Evolutionary conservation across 2,329 filamentous ascomycete genomes (phyloP).

Genomic region (Cyanodermella asteris): DNA sequence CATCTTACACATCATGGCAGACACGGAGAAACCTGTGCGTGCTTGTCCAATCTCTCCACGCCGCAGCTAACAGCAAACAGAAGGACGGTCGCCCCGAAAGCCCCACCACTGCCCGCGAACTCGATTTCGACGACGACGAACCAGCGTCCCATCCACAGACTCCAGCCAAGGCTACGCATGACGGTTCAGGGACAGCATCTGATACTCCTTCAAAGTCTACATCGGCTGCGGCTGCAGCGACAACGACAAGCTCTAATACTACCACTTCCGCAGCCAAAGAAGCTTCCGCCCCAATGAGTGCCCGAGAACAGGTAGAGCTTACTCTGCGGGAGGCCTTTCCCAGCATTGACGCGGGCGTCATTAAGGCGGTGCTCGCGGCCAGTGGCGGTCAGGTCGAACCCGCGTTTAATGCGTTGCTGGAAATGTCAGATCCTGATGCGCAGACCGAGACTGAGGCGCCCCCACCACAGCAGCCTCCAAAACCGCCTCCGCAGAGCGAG

Average conservation of each 20-base stretch:
- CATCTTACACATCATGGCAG: no score
- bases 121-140: conserved; percentile 33
- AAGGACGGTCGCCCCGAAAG: conserved; percentile 19
- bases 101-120: conserved; percentile 31
- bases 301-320: conserved; percentile 64
- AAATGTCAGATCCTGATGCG: conserved; percentile 66
- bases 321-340: conserved; percentile 92
- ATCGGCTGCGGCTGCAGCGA: no score
- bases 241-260: conserved; percentile 13
- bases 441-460: conserved; percentile 33
- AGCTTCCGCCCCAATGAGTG: conserved; percentile 42
- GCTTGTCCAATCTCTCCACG: no score
- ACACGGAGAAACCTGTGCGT: no score
- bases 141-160: conserved; percentile 3
- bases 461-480: conserved; percentile 62
- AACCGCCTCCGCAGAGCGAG: conserved; percentile 29
- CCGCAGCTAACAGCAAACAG: no score
- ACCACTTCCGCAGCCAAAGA: conserved; percentile 23
- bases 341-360: conserved; percentile 51
- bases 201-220: no score
- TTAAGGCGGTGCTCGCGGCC: conserved; percentile 72
- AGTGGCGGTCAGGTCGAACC: conserved; percentile 77
- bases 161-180: conserved; percentile 1
- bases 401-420: conserved; percentile 83
- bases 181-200: conserved; percentile 2